Conservation (phyloP, 192 early-diverging fungal species). For the Podila clonocystis region DNA sequence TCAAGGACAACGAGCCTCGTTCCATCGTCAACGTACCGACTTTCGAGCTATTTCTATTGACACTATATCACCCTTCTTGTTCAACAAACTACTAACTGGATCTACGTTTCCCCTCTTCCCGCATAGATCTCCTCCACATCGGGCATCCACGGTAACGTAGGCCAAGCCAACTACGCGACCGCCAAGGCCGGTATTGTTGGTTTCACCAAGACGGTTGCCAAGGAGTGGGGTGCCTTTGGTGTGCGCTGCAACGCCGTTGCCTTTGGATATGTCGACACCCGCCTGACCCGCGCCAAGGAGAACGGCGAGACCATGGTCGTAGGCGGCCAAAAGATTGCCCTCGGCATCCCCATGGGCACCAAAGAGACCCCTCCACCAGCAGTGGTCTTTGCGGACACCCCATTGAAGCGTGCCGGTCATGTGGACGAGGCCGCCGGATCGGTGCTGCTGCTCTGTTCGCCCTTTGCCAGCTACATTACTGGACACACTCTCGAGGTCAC, state of each 20-base stretch:
- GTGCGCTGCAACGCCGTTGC: conserved; percentile 72
- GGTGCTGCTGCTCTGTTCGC: conserved; percentile 65
- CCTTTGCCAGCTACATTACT: conserved; percentile 65
- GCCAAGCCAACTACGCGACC: conserved; percentile 95
- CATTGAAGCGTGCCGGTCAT: conserved; percentile 64
- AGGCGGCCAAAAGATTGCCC: conserved; percentile 66
- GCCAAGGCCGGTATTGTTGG: conserved; percentile 95
- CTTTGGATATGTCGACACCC: conserved; percentile 72
- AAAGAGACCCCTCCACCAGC: conserved; percentile 44
- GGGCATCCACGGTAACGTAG: conserved; percentile 91
- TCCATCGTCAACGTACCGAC: conserved; percentile 59
- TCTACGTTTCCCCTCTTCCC: neutral
- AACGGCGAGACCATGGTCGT: conserved; percentile 67
- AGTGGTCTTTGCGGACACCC: conserved; percentile 58
- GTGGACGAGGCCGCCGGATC: conserved; percentile 72
- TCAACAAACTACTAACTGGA: neutral
- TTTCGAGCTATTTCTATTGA: neutral
- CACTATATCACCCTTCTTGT: neutral
- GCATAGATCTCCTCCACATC: conserved; percentile 62
- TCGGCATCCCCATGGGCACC: conserved; percentile 66
- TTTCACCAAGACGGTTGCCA: conserved; percentile 91
- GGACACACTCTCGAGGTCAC: conserved; percentile 71
- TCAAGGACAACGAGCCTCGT: conserved; percentile 65
- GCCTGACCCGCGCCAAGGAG: conserved; percentile 72
- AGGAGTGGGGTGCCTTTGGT: conserved; percentile 74